Conservation (phyloP, 2,329 filamentous ascomycete genomes). For the Trichoderma breve region DNA sequence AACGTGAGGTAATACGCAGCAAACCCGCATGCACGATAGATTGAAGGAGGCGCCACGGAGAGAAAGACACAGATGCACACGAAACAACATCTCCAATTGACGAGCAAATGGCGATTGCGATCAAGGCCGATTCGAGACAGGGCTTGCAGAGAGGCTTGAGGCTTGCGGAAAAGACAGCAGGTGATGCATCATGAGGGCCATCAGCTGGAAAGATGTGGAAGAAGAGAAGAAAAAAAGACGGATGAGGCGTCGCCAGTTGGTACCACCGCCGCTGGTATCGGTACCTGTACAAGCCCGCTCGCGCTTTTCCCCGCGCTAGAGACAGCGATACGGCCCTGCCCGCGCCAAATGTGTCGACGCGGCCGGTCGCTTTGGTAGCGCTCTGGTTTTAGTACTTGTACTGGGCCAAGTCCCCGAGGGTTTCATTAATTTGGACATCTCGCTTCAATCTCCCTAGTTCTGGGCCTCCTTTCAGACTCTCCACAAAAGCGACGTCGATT, state of each 20-base stretch:
- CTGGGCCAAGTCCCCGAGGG: not conserved
- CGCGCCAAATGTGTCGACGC: not conserved
- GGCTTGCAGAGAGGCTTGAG: not conserved
- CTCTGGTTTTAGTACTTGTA: constrained; percentile 1
- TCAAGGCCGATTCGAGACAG: not conserved
- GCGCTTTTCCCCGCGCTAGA: constrained; percentile 3
- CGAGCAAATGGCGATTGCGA: not conserved
- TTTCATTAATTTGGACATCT: constrained; percentile 16
- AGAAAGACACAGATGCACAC: not conserved
- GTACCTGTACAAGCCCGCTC: not conserved
- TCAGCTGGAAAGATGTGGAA: not conserved
- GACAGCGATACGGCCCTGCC: not conserved
- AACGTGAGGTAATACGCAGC: not conserved
- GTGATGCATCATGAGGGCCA: not conserved
- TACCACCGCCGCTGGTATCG: not conserved
- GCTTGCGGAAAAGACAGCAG: not conserved
- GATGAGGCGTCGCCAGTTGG: not conserved
- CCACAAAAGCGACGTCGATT: not conserved
- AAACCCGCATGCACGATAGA: not conserved
- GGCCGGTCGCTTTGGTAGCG: not conserved
- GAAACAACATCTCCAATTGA: not conserved
- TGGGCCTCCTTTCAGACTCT: not conserved
- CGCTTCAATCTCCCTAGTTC: constrained; percentile 3
- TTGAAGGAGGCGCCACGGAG: not conserved
- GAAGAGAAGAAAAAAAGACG: not conserved